Evolutionary conservation across 352 stramenopile genomes (phyloP).

Genomic region (Thraustochytrium striatum): DNA sequence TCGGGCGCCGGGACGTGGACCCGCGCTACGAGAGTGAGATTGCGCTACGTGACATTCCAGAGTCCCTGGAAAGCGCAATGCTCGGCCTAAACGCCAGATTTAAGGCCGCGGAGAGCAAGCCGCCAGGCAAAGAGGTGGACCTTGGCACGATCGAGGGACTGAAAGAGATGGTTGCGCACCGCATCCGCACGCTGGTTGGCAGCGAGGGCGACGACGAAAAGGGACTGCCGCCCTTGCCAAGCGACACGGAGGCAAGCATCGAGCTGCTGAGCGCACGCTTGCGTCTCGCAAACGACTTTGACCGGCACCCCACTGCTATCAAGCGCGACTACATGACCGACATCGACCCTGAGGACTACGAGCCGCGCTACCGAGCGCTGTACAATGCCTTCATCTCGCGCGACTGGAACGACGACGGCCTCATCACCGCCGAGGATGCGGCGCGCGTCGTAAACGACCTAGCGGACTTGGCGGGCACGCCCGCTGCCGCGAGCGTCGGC

Average conservation of each 20-base stretch:
- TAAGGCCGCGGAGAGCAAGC: conserved; percentile 12
- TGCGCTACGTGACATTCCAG: background rate
- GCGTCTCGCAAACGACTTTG: conserved; percentile 31
- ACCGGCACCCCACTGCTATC: background rate
- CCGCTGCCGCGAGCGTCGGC: background rate
- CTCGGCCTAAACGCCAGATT: background rate
- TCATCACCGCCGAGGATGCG: conserved; percentile 23
- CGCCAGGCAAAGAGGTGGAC: background rate
- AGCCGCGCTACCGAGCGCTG: background rate
- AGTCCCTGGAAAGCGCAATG: background rate
- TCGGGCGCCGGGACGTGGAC: too few relatives aligned
- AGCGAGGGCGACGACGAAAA: background rate
- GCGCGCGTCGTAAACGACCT: conserved; percentile 10
- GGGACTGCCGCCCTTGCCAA: conserved; percentile 1
- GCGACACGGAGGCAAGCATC: conserved; percentile 22
- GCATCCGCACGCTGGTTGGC: background rate
- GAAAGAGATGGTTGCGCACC: background rate
- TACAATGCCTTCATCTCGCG: conserved; percentile 27
- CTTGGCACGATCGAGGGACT: background rate
- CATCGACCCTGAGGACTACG: background rate
- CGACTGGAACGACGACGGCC: conserved; percentile 43
- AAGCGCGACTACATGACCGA: background rate
- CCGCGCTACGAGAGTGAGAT: background rate
- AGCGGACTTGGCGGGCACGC: background rate
- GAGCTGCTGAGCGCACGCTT: conserved; percentile 1